Percentiles rank a stretch among this genome's conserved stretches.
phyloP scores from a whole-genome alignment of 176 grass and related monocot species.

The Lolium perenne region DNA sequence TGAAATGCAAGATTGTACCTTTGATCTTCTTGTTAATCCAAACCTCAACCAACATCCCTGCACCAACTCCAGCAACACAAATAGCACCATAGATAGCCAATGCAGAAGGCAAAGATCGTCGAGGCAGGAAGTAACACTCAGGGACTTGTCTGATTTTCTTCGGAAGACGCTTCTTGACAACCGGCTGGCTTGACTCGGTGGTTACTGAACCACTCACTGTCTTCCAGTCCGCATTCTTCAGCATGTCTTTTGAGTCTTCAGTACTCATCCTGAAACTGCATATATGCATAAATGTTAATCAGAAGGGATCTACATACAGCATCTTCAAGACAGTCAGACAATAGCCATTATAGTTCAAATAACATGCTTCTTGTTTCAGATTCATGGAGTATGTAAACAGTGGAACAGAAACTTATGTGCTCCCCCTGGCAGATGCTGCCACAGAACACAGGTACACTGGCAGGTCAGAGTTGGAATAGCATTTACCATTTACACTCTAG shows the following conservation, averaged over 20 bases:
- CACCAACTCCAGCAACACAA: constrained; percentile 76
- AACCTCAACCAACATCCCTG: constrained; percentile 81
- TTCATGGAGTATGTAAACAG: neutral
- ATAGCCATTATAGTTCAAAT: neutral
- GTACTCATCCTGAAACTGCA: constrained; percentile 48
- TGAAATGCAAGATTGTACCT: constrained; percentile 54
- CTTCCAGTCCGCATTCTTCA: constrained; percentile 78
- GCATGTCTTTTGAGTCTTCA: constrained; percentile 67
- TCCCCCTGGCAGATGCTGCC: neutral
- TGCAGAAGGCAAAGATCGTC: constrained; percentile 59
- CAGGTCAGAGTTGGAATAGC: neutral
- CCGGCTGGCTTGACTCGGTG: constrained; percentile 48
- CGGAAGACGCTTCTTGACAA: constrained; percentile 82
- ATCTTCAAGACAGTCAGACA: neutral
- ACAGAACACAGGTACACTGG: neutral
- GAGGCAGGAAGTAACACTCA: constrained; percentile 85
- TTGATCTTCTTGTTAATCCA: constrained; percentile 94
- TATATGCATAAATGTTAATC: constrained; percentile 20
- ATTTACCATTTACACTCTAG: neutral
- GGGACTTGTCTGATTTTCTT: constrained; percentile 96
- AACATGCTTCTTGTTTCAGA: neutral
- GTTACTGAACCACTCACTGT: constrained; percentile 53
- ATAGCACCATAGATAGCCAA: constrained; percentile 61
- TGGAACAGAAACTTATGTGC: neutral
- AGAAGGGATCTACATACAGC: neutral